Conservation (phyloP, 257 asterid genomes). For the Solanum sitiens region DNA sequence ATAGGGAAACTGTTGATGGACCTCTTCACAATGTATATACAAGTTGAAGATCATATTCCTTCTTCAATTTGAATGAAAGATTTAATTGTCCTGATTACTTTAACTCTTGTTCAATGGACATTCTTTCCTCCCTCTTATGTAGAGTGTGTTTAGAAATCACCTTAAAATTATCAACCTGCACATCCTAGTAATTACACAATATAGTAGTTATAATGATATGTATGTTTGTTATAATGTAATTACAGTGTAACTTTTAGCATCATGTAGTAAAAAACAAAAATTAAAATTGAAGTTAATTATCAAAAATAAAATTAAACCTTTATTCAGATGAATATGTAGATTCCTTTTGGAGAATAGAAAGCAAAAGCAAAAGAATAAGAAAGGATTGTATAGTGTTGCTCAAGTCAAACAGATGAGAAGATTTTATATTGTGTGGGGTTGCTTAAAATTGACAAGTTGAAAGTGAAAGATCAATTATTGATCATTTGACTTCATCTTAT, state of each 20-base stretch:
- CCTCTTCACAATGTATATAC: not conserved
- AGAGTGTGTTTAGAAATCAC: not conserved
- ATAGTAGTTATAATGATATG: not conserved
- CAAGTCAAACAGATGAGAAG: not conserved
- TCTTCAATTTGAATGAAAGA: not conserved
- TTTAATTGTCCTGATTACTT: not conserved
- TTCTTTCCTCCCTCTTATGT: not conserved
- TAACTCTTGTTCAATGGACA: not conserved
- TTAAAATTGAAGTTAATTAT: not conserved
- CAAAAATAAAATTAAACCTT: not conserved
- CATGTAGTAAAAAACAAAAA: not conserved
- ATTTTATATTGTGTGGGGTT: not conserved
- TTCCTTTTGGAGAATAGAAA: not conserved
- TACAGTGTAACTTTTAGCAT: not conserved
- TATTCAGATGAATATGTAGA: not conserved
- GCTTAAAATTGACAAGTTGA: not conserved
- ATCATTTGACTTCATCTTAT: not conserved
- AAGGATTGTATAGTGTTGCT: not conserved
- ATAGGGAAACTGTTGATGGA: not conserved
- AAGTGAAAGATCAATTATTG: not conserved
- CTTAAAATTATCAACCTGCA: not conserved
- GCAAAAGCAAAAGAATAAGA: not conserved
- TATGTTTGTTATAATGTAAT: not conserved
- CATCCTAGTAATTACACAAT: not conserved
- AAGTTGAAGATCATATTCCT: not conserved